Evolutionary conservation across 225 moss, liverwort and hornwort genomes (phyloP), one percentile per base, ranked within the genome.

Genomic region (Straminergon stramineum): DNA sequence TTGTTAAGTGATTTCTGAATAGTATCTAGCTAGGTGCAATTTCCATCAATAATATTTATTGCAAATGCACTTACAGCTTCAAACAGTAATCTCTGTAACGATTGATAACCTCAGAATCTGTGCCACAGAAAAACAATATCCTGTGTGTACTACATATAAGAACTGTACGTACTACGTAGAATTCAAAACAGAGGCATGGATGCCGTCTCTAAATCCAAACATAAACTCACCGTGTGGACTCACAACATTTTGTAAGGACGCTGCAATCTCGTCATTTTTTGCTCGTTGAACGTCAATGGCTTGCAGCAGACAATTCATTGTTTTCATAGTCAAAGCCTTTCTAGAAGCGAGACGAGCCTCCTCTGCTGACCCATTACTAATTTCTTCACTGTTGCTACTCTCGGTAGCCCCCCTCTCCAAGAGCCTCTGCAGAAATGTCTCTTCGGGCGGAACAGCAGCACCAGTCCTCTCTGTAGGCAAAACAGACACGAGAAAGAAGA

Each of bases 391-490:
- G 26, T 95, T 96, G 83, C 98, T 98, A 77, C 96, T 97, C 90
- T 99, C 99, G 43, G 96, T 99, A 74, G 99, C 99, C 64, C 97
- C 97, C 58, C 91, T 97, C 88, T 99, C 99, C 92, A 99, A 89
- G 70, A 99, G 93, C 61, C 97, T 97, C 87, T 95, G 96, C 84
- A 99, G 90, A 91, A 97, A 99, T 62, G 97, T 97, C 84, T 95
- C 96, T 91, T 99, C 97, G 45, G 95, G 93, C 23, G 94, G 93
- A 87, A 93, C 94, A 74, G 90, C 80, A 91, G 92, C 80, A 90
- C 79, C 82, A 62, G 90, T 79, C 84, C 96, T 96, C 90, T 97
- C 99, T 99, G 94, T 88, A 90, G 41, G 73, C 67, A 88, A 75
- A 86, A 88, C 30, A 45, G 81, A 48, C 39, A 78, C 57, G 79